These are phyloP conservation scores for Saxophila tyrrhenica DNA, from an alignment of 495 filamentous ascomycete genomes.

Conservation along the genomic window DNA sequence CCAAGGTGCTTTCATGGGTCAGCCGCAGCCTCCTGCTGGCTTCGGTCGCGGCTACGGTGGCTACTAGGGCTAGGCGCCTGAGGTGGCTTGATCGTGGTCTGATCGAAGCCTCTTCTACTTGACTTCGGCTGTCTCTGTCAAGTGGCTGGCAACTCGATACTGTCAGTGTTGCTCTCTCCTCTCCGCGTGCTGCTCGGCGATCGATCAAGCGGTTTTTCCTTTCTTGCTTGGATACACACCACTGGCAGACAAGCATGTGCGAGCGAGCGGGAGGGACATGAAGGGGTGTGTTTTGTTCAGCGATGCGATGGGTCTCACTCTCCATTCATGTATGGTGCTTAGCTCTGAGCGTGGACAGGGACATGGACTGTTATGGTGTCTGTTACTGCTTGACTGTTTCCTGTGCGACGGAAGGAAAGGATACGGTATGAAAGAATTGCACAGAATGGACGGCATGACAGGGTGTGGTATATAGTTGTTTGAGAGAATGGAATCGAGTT, in stretches of 20 bases:
- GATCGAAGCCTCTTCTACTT: too few relatives aligned
- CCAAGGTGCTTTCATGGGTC: conserved; percentile 24
- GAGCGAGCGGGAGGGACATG: not conserved
- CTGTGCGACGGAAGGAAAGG: too few relatives aligned
- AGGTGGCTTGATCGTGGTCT: not conserved
- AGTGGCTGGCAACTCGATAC: too few relatives aligned
- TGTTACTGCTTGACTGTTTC: too few relatives aligned
- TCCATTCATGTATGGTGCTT: not conserved
- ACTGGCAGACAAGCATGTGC: not conserved
- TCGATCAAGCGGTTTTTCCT: too few relatives aligned
- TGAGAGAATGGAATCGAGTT: too few relatives aligned
- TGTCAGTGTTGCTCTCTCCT: not conserved
- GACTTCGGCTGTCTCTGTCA: too few relatives aligned
- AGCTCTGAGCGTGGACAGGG: too few relatives aligned
- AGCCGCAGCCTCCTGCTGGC: conserved; percentile 21
- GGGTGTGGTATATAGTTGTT: too few relatives aligned
- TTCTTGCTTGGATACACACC: not conserved
- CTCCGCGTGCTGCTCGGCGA: not conserved
- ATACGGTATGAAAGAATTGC: too few relatives aligned
- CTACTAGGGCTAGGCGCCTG: conserved; percentile 28
- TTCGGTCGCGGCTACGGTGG: conserved; percentile 27
- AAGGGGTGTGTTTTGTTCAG: not conserved
- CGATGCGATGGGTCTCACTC: not conserved
- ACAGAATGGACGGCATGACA: too few relatives aligned
- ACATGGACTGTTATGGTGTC: too few relatives aligned